Percentiles rank a stretch among this genome's conserved stretches.
These are phyloP conservation scores for Aspergillus sp. DNA, from an alignment of 2,329 filamentous ascomycete species.

Conservation along the genomic window DNA sequence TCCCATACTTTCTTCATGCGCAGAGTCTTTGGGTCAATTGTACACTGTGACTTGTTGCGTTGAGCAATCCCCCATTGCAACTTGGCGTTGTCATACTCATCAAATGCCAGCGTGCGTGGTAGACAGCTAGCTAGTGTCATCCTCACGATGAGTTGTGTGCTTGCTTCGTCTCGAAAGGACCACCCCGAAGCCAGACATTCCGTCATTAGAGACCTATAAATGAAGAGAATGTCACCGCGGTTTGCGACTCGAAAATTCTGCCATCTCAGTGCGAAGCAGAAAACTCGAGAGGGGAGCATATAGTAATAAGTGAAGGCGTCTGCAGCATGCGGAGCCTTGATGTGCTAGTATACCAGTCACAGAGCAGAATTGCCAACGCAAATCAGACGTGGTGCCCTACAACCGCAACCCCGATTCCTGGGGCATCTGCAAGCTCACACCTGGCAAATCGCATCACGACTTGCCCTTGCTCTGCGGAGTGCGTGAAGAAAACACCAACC, in stretches of 20 bases:
- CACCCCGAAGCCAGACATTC: neutral
- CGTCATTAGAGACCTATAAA: neutral
- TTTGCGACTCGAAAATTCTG: slow-evolving; percentile 1
- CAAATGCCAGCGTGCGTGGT: neutral
- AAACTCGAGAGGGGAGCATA: slow-evolving; percentile 1
- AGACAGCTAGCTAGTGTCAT: neutral
- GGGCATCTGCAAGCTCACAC: slow-evolving; percentile 12
- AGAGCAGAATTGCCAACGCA: slow-evolving; percentile 22
- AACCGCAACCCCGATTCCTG: slow-evolving; percentile 7
- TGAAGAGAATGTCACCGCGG: neutral
- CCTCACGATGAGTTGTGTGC: neutral
- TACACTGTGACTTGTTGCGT: slow-evolving; percentile 4
- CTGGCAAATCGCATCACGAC: neutral
- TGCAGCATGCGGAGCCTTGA: slow-evolving; percentile 2
- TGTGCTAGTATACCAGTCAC: slow-evolving; percentile 4
- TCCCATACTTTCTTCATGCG: neutral
- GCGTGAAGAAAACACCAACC: neutral
- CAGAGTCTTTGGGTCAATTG: slow-evolving; percentile 1
- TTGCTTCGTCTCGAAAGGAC: neutral
- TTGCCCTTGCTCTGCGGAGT: neutral
- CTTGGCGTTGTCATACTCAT: slow-evolving; percentile 1
- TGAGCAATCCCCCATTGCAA: slow-evolving; percentile 1
- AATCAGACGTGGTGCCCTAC: slow-evolving; percentile 27
- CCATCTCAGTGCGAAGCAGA: neutral
- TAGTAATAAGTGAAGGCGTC: neutral